phyloP scores from a whole-genome alignment of 2,329 filamentous ascomycete genomes.

The Ascochyta fabae region DNA sequence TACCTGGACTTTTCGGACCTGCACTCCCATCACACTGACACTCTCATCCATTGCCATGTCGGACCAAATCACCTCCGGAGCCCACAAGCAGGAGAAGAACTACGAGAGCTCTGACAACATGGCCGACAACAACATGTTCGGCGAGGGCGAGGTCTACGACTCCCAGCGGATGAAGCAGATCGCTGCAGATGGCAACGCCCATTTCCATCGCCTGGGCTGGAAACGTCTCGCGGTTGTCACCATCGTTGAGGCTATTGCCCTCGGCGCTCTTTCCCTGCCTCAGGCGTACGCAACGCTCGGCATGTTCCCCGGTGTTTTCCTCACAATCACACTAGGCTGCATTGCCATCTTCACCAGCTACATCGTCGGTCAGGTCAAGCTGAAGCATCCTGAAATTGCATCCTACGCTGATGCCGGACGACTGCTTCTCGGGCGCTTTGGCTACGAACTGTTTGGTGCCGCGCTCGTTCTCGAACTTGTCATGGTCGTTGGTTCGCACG shows the following conservation, averaged over 20 bases:
- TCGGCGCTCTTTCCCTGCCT: conserved; percentile 20
- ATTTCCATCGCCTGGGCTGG: conserved; percentile 23
- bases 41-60: not conserved
- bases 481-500: conserved; percentile 24
- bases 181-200: conserved; percentile 19
- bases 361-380: conserved; percentile 22
- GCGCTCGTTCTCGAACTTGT: conserved; percentile 23
- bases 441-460: conserved; percentile 21
- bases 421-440: conserved; percentile 18
- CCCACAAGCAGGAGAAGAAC: conserved; percentile 10
- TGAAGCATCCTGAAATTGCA: conserved; percentile 19
- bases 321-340: conserved; percentile 17
- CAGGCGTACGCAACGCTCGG: conserved; percentile 21
- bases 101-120: conserved; percentile 14
- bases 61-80: conserved; percentile 8
- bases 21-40: not conserved
- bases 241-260: conserved; percentile 22
- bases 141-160: conserved; percentile 17
- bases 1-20: not conserved
- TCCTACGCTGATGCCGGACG: conserved; percentile 21
- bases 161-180: conserved; percentile 20
- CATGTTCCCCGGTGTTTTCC: conserved; percentile 20
- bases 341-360: conserved; percentile 23
- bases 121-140: conserved; percentile 15
- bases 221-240: conserved; percentile 24